phyloP scores from a whole-genome alignment of 352 stramenopile species.

The Globisporangium echinulatum region DNA sequence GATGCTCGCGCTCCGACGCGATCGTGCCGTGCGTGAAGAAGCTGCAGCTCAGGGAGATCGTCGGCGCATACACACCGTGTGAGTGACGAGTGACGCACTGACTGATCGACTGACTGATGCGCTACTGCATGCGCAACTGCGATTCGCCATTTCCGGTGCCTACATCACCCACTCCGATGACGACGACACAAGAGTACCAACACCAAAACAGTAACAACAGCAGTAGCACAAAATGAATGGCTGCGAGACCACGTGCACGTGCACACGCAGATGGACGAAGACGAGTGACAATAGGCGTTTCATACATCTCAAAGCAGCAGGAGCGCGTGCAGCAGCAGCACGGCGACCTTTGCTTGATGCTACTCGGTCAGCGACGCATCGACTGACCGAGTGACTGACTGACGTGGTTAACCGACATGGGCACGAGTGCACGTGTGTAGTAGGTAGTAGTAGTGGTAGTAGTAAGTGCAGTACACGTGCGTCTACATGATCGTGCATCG shows the following conservation, averaged over 20 bases:
- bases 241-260: neutral
- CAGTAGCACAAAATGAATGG: too few relatives aligned
- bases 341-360: too few relatives aligned
- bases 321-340: neutral
- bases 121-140: too few relatives aligned
- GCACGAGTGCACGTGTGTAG: too few relatives aligned
- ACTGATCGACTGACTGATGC: neutral
- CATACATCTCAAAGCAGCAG: slow-evolving; percentile 2
- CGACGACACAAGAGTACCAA: too few relatives aligned
- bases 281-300: slow-evolving; percentile 1
- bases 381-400: too few relatives aligned
- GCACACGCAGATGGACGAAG: neutral
- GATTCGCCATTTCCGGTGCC: too few relatives aligned
- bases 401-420: too few relatives aligned
- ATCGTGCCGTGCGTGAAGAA: slow-evolving; percentile 65
- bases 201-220: too few relatives aligned
- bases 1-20: slow-evolving; percentile 39
- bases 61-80: slow-evolving; percentile 57
- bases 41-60: slow-evolving; percentile 70
- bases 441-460: too few relatives aligned
- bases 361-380: neutral
- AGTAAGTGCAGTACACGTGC: too few relatives aligned
- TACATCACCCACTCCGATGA: too few relatives aligned
- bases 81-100: slow-evolving; percentile 25
- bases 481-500: slow-evolving; percentile 81